Evolutionary conservation across 106 monocot genomes (phyloP).

Genomic region (Posidonia australis): DNA sequence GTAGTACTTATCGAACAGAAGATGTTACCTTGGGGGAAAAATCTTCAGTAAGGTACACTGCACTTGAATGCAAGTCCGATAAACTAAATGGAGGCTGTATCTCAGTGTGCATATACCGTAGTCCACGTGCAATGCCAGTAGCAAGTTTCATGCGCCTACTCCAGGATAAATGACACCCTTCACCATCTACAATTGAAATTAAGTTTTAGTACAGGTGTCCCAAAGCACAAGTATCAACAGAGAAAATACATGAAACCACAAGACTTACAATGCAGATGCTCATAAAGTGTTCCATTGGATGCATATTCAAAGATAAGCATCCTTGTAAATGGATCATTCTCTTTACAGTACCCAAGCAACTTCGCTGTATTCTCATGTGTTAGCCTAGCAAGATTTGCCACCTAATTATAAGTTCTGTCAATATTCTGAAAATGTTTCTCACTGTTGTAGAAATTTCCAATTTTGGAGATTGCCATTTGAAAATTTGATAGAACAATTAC

Average conservation of each 20-base stretch:
- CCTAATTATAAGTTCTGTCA: slow-evolving; percentile 23
- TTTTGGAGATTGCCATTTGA: not conserved
- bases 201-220: not conserved
- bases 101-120: slow-evolving; percentile 77
- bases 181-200: slow-evolving; percentile 44
- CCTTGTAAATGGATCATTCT: slow-evolving; percentile 71
- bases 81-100: slow-evolving; percentile 75
- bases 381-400: slow-evolving; percentile 58
- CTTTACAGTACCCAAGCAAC: slow-evolving; percentile 73
- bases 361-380: slow-evolving; percentile 70
- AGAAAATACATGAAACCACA: not conserved
- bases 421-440: not conserved
- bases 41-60: slow-evolving; percentile 89
- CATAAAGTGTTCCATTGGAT: slow-evolving; percentile 90
- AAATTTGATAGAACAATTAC: slow-evolving; percentile 23
- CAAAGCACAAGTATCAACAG: not conserved
- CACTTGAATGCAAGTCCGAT: slow-evolving; percentile 61
- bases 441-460: not conserved
- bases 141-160: slow-evolving; percentile 84
- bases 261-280: slow-evolving; percentile 81
- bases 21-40: slow-evolving; percentile 86
- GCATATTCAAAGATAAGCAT: slow-evolving; percentile 94
- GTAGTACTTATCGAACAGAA: not conserved
- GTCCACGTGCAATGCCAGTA: slow-evolving; percentile 56
- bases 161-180: slow-evolving; percentile 73